Evolutionary conservation across 768 basidiomycete species (phyloP).

Genomic region (Gelatoporia subvermispora): DNA sequence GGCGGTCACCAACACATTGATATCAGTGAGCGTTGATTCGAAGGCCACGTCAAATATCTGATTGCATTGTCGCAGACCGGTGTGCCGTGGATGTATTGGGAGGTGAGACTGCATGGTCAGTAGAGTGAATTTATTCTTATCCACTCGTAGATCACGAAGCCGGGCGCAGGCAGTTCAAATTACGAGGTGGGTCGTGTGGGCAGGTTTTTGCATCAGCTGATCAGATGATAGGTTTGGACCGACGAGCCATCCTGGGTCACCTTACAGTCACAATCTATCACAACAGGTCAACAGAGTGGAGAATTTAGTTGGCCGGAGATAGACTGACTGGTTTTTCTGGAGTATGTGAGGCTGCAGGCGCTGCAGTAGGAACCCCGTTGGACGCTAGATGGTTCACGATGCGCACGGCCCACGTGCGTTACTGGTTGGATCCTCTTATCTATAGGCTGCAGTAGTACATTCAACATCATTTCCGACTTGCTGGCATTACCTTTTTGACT

Average conservation of each 20-base stretch:
- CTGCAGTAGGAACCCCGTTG: too few species aligned
- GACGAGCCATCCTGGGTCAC: slow-evolving; percentile 6
- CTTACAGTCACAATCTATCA: not conserved
- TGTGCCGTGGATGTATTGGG: slow-evolving; percentile 8
- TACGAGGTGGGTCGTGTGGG: not conserved
- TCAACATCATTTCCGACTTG: too few species aligned
- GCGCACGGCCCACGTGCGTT: too few species aligned
- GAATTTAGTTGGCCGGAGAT: slow-evolving; percentile 6
- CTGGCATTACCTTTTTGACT: too few species aligned
- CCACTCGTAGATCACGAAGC: not conserved
- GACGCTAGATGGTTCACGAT: too few species aligned
- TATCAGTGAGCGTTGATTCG: not conserved
- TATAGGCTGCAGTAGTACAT: too few species aligned
- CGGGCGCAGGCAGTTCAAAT: slow-evolving; percentile 1
- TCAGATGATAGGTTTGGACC: slow-evolving; percentile 1
- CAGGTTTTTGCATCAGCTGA: not conserved
- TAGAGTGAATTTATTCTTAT: not conserved
- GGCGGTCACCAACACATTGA: slow-evolving; percentile 6
- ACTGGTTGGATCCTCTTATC: too few species aligned
- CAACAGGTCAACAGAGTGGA: slow-evolving; percentile 1
- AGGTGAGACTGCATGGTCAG: not conserved
- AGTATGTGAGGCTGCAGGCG: too few species aligned
- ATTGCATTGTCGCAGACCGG: slow-evolving; percentile 1
- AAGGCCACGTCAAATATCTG: not conserved
- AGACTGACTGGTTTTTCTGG: slow-evolving; percentile 1